These are phyloP conservation scores for Diplogelasinospora grovesii DNA, from an alignment of 495 filamentous ascomycete species.

Conservation along the genomic window DNA sequence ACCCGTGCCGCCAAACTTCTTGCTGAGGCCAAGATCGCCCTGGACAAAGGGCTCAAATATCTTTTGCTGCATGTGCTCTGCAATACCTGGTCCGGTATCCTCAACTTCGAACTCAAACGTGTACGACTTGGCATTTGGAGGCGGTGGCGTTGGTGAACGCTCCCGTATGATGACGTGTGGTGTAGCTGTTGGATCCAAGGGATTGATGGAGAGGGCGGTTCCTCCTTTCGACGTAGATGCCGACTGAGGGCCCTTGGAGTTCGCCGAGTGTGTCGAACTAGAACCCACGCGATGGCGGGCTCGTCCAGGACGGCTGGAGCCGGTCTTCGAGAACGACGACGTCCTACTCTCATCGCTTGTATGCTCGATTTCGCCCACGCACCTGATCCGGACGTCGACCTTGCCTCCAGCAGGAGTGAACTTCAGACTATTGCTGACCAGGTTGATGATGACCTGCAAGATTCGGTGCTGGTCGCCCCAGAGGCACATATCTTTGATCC, in stretches of 20 bases:
- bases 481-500: conserved; percentile 64
- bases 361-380: conserved; percentile 50
- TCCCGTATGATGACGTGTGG: conserved; percentile 47
- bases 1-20: conserved; percentile 89
- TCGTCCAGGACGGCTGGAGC: conserved; percentile 33
- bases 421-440: conserved; percentile 88
- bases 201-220: conserved; percentile 53
- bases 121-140: conserved; percentile 49
- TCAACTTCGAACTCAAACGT: conserved; percentile 82
- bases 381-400: conserved; percentile 67
- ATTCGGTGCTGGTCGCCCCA: conserved; percentile 92
- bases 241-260: conserved; percentile 30
- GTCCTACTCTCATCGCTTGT: conserved; percentile 35
- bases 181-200: conserved; percentile 45
- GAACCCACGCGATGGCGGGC: conserved; percentile 40
- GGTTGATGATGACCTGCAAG: conserved; percentile 83
- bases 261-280: conserved; percentile 41
- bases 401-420: conserved; percentile 77
- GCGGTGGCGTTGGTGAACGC: conserved; percentile 54
- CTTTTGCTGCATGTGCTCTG: conserved; percentile 61
- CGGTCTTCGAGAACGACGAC: conserved; percentile 44
- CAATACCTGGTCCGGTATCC: conserved; percentile 89
- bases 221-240: conserved; percentile 24
- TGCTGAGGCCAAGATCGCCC: conserved; percentile 79
- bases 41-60: conserved; percentile 96